These are phyloP conservation scores for Didymella lethalis DNA, from an alignment of 2,329 filamentous ascomycete species.

Conservation along the genomic window DNA sequence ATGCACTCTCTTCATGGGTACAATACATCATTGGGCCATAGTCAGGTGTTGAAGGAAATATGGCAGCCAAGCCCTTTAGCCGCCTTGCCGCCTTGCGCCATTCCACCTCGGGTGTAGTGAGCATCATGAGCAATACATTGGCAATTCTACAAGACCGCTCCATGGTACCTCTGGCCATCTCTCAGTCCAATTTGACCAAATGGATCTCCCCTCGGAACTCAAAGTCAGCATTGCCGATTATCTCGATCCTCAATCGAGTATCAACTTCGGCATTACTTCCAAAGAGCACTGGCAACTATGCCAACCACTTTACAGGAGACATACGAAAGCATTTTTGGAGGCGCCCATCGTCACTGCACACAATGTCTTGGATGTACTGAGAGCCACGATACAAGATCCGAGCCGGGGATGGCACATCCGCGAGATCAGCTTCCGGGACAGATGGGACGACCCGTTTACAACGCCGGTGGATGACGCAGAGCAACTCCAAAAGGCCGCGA, in stretches of 20 bases:
- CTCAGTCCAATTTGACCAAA: not conserved
- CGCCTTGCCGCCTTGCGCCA: slow-evolving; percentile 4
- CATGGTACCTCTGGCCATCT: not conserved
- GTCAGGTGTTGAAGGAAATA: not conserved
- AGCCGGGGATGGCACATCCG: slow-evolving; percentile 4
- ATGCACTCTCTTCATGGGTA: not conserved
- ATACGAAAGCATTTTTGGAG: not conserved
- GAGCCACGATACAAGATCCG: not conserved
- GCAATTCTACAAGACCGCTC: not conserved
- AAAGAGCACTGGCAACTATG: slow-evolving; percentile 7
- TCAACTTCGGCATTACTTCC: slow-evolving; percentile 6
- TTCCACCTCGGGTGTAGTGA: not conserved
- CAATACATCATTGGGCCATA: not conserved
- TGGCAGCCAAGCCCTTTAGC: not conserved
- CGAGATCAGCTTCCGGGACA: not conserved
- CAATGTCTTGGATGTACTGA: not conserved
- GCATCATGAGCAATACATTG: not conserved
- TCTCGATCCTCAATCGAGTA: slow-evolving; percentile 1
- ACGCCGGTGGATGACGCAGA: not conserved
- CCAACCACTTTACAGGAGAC: not conserved
- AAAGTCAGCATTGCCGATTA: not conserved
- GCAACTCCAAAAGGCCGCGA: not conserved
- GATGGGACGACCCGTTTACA: not conserved
- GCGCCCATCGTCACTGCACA: not conserved
- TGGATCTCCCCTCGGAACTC: slow-evolving; percentile 2